Evolutionary conservation across 148 eudicot species (phyloP), one percentile per base, ranked within the genome.

Genomic region (Heliosperma pusillum): DNA sequence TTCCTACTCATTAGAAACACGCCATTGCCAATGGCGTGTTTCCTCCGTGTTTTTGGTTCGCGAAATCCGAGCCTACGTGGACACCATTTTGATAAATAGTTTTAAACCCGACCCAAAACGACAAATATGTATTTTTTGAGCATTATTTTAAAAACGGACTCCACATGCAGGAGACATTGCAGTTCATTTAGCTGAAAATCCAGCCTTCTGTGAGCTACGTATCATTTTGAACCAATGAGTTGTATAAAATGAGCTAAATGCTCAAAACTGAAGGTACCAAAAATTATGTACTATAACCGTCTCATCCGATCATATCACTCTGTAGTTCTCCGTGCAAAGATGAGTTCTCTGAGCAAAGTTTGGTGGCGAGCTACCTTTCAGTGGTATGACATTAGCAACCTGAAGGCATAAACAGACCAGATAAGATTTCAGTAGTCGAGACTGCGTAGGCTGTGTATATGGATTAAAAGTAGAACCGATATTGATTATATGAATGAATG

Each of bases 331-430:
- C 2, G 98, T 83, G 64, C 77, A 79, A 22, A 91, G 88, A 68
- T 75, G 67, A 22, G 88, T 84, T 68, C 89, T 88, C 79, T 89
- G 89, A 16, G 89, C 69, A 78, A 72, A 89, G 77, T 86, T 89
- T 10, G 97, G 97, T 53, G 90, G 86, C 9, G 89, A 66, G 50
- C 90, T 91, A 50, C 91, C 91, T 84, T 79, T 89, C 61, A 88
- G 74, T 30, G 95, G 95, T 79, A 88, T 63, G 45, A 89, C 62
- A 73, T 81, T 87, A 27, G 81, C 75, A 71, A 91, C 91, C 98
- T 93, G 88, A 76, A 66, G 24, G 21, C 53, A 64, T 76, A 62
- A 40, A 58, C 20, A 52, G 10, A 17, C 12, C 4, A 66, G 47
- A 15, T 64, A 5, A 64, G 45, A 29, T 19, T n/a, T 20, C 24